These are phyloP conservation scores for Stromatinia cepivora DNA, from an alignment of 2,329 filamentous ascomycete genomes.

Conservation along the genomic window DNA sequence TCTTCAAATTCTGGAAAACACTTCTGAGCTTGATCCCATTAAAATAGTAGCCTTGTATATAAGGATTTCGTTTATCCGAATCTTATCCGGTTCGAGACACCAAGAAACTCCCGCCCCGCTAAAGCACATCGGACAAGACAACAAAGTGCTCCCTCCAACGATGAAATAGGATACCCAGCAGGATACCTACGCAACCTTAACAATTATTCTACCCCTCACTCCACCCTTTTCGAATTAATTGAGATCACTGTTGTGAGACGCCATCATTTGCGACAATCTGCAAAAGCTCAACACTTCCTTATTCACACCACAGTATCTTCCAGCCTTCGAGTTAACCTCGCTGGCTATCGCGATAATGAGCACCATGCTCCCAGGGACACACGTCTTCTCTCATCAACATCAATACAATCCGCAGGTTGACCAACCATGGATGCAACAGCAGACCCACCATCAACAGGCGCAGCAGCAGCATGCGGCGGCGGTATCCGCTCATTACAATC, in stretches of 20 bases:
- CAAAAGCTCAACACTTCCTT: background rate
- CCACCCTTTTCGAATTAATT: conserved; percentile 4
- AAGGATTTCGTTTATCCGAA: background rate
- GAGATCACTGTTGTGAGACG: conserved; percentile 1
- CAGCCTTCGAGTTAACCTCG: conserved; percentile 31
- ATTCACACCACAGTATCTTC: conserved; percentile 9
- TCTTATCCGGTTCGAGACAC: background rate
- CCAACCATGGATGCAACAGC: conserved; percentile 63
- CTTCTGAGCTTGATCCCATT: background rate
- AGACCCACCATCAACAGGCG: conserved; percentile 45
- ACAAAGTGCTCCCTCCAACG: conserved; percentile 9
- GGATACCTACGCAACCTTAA: conserved; percentile 20
- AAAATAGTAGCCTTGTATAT: background rate
- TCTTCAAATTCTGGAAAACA: background rate
- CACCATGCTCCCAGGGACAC: conserved; percentile 61
- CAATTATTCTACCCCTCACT: conserved; percentile 20
- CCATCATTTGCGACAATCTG: conserved; percentile 4
- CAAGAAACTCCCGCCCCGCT: conserved; percentile 2
- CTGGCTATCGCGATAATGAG: conserved; percentile 27
- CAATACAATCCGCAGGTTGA: conserved; percentile 61
- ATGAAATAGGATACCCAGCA: conserved; percentile 12
- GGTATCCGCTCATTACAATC: conserved; percentile 62
- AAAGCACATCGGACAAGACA: conserved; percentile 18
- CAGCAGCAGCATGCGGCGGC: conserved; percentile 43
- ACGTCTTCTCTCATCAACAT: conserved; percentile 68